Conservation (phyloP, 208 protist species). For the Leishmania lainsoni region DNA sequence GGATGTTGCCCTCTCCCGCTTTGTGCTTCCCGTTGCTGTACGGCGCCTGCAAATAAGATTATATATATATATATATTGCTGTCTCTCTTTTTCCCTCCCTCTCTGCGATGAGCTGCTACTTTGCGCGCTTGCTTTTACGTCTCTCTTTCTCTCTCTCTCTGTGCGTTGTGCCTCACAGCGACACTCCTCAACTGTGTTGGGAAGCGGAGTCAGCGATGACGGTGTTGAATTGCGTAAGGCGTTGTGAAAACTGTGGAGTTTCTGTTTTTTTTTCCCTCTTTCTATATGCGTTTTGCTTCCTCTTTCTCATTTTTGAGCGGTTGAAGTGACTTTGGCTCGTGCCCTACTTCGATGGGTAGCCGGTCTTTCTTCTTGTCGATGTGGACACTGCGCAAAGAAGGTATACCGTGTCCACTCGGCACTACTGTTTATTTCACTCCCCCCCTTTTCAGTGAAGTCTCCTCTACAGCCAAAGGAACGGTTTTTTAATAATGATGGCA, state of each 20-base stretch:
- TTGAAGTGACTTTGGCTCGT: neutral
- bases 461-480: neutral
- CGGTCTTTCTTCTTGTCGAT: neutral
- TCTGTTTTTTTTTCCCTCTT: constrained; percentile 7
- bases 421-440: neutral
- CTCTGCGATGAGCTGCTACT: neutral
- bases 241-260: neutral
- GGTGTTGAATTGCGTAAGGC: neutral
- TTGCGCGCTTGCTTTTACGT: neutral
- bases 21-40: constrained; percentile 7
- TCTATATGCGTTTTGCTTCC: neutral
- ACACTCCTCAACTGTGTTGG: neutral
- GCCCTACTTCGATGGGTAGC: neutral
- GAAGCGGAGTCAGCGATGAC: neutral
- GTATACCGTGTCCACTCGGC: neutral
- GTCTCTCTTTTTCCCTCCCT: neutral
- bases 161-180: neutral
- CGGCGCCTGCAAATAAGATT: neutral
- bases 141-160: neutral
- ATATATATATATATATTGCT: too few relatives aligned
- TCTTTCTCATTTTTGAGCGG: neutral
- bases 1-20: constrained; percentile 11
- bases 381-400: neutral
- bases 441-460: neutral
- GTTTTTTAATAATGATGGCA: neutral